Evolutionary conservation across 345 rosid species (phyloP).

Genomic region (Citrus sinensis): DNA sequence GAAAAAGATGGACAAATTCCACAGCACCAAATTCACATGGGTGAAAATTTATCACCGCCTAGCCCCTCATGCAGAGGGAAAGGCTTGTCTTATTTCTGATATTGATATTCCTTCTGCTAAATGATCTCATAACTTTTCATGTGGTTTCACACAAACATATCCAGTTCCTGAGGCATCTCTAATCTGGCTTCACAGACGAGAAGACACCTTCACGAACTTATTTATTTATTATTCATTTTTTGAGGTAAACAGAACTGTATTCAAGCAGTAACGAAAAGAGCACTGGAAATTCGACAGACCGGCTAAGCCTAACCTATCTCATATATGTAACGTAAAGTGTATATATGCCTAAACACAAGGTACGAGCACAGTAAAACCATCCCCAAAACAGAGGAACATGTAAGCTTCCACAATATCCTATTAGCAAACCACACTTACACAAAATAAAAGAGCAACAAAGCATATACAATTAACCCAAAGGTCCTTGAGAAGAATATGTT

Average conservation of each 20-base stretch:
- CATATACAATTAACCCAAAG: neutral
- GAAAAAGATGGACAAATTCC: neutral
- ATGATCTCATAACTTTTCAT: neutral
- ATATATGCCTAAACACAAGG: neutral
- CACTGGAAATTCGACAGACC: neutral
- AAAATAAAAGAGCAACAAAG: neutral
- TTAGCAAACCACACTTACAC: neutral
- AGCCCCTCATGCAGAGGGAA: neutral
- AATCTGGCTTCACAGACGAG: neutral
- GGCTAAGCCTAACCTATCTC: neutral
- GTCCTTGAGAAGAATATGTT: neutral
- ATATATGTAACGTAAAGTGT: too few species aligned
- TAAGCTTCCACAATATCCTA: neutral
- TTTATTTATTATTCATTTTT: neutral
- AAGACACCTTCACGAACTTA: neutral
- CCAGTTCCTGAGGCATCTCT: neutral
- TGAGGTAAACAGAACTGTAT: neutral
- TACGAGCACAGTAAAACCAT: neutral
- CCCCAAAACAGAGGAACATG: neutral
- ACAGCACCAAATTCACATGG: neutral
- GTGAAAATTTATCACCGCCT: neutral
- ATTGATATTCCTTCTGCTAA: neutral
- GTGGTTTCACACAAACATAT: neutral
- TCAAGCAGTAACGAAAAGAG: neutral
- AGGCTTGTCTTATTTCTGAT: neutral